Base-by-base conservation (phyloP, 148 eudicot genomes). In the Dysphania ambrosioides region DNA sequence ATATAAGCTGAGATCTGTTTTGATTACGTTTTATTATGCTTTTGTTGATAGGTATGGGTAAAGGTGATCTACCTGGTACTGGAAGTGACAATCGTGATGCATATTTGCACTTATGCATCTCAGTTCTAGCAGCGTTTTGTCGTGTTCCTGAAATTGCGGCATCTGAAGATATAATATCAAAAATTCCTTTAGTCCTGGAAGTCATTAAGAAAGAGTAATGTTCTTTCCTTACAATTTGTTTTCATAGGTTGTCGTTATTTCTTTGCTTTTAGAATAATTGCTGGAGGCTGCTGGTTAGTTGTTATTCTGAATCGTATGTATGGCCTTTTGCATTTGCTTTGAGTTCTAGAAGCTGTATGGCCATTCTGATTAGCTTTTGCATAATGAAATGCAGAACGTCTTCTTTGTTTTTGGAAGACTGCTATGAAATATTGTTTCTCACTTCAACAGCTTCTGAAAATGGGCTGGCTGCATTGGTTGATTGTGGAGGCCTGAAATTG, bases 131-230 rank as follows among this genome's bases (percentile, higher is more conserved):
- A 30, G 86, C 92, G 1, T 87, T 91, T 70, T 89, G 90, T 62
- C 87, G 92, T 51, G 90, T 90, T 40, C 87, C 92, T 12, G 86
- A 84, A 65, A 85, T 94, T 49, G 96, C 97, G 32, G 84, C 90
- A 71, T 85, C 90, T 38, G 72, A 77, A 36, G 92, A 94, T 36
- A 94, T 91, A 92, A 75, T 77, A 6, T 76, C 85, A 8, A 86
- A 84, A 67, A 79, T 94, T 75, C 91, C 96, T 41, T 80, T 83
- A 24, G 38, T 94, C 15, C 61, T 91, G 64, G 88, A 94, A 82
- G 72, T 87, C 76, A 71, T 88, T 86, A 87, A 84, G 67, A 82
- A 77, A 61, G 79, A 80, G 92, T 91, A 84, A 80, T 79, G 23
- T 53, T 70, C 68, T 70, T 34, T 3, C 0, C 12, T 68, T 53